Conservation (phyloP, 176 grass and related monocot genomes). For the Ampelocalamus luodianensis region DNA sequence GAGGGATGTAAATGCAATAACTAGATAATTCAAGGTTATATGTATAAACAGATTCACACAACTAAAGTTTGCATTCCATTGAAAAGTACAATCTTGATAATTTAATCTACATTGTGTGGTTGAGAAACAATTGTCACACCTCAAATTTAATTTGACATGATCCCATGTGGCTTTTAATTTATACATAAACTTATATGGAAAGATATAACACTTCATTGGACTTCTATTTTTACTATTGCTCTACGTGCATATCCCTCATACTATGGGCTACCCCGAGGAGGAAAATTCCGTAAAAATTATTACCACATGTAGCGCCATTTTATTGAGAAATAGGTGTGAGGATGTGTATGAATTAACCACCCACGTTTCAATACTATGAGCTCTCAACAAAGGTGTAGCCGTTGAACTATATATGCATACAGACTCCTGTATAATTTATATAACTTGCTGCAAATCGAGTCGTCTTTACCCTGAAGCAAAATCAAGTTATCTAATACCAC, state of each 20-base stretch:
- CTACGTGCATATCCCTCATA: not conserved
- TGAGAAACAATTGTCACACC: not conserved
- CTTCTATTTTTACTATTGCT: not conserved
- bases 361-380: not conserved
- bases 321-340: not conserved
- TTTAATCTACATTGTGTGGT: not conserved
- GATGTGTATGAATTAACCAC: not conserved
- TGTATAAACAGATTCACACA: not conserved
- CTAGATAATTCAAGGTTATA: not conserved
- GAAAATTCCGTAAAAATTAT: too few relatives aligned
- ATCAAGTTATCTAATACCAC: not conserved
- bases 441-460: not conserved
- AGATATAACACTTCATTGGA: too few relatives aligned
- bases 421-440: not conserved
- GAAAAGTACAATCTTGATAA: not conserved
- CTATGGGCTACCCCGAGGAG: too few relatives aligned
- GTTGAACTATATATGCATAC: not conserved
- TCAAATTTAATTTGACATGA: not conserved
- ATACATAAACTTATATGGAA: not conserved
- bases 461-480: not conserved
- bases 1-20: not conserved
- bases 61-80: not conserved
- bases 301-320: not conserved
- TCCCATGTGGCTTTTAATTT: not conserved
- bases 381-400: not conserved